Percentiles rank a stretch among this genome's conserved stretches.
Conservation (phyloP, 768 basidiomycete genomes). For the Panellus pusillus region DNA sequence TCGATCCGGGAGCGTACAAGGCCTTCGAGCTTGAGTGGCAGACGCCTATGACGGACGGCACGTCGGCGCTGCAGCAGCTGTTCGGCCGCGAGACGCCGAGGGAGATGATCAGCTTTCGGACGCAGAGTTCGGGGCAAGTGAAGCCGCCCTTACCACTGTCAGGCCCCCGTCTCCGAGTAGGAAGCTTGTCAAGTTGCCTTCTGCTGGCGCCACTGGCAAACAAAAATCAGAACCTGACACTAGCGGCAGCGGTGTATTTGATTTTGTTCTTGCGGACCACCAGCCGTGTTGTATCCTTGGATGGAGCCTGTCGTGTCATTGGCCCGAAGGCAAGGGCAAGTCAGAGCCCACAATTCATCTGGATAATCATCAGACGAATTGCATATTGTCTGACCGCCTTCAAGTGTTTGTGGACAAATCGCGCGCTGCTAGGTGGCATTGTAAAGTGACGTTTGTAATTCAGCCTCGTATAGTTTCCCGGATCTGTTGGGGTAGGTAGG, state of each 20-base stretch:
- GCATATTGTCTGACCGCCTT: constrained; percentile 18
- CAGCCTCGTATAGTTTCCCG: constrained; percentile 20
- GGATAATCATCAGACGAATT: constrained; percentile 11
- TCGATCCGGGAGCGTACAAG: constrained; percentile 10
- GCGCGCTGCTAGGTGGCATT: constrained; percentile 15
- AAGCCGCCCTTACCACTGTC: constrained; percentile 12
- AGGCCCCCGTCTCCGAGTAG: neutral
- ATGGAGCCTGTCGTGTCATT: constrained; percentile 22
- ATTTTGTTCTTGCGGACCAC: constrained; percentile 8
- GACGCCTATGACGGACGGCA: constrained; percentile 14
- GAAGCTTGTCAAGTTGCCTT: constrained; percentile 3
- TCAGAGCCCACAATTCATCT: constrained; percentile 12
- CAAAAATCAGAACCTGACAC: neutral
- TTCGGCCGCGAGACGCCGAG: neutral
- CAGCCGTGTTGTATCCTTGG: constrained; percentile 20
- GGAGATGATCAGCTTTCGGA: constrained; percentile 14
- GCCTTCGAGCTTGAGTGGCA: constrained; percentile 23
- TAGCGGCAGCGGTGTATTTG: constrained; percentile 6
- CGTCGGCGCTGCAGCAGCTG: constrained; percentile 7
- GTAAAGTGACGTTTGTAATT: constrained; percentile 18
- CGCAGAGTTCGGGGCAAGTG: neutral
- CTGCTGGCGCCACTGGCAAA: no score
- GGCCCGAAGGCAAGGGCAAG: constrained; percentile 16
- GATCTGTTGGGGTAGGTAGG: no score
- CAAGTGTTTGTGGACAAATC: constrained; percentile 18